Evolutionary conservation across 2,329 filamentous ascomycete genomes (phyloP).

Genomic region (Hawksworthiomyces lignivorus): DNA sequence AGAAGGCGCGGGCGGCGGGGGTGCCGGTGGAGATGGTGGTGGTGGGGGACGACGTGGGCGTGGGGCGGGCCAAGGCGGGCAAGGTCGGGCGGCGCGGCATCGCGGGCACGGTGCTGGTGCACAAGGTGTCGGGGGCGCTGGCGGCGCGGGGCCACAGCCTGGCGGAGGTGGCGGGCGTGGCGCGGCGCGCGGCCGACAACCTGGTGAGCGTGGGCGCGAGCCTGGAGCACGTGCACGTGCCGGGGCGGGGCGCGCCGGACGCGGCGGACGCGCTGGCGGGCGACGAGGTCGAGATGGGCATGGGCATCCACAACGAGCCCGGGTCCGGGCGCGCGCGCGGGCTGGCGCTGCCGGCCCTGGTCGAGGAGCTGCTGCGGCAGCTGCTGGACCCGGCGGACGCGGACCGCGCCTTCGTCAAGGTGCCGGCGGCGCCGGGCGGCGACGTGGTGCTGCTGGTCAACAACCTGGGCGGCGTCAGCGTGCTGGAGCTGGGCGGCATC

Average conservation of each 20-base stretch:
- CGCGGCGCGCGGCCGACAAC: slow-evolving; percentile 64
- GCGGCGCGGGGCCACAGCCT: slow-evolving; percentile 63
- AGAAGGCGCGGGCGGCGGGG: slow-evolving; percentile 79
- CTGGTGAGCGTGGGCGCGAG: slow-evolving; percentile 80
- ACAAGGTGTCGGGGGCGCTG: slow-evolving; percentile 81
- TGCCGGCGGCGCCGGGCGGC: slow-evolving; percentile 52
- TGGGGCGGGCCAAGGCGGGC: slow-evolving; percentile 72
- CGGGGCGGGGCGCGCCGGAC: slow-evolving; percentile 55
- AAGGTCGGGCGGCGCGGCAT: slow-evolving; percentile 90
- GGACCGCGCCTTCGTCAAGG: slow-evolving; percentile 62
- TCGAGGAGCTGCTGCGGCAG: slow-evolving; percentile 60
- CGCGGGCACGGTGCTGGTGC: slow-evolving; percentile 82
- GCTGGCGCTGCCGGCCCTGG: slow-evolving; percentile 45
- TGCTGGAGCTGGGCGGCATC: slow-evolving; percentile 65
- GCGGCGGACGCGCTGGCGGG: slow-evolving; percentile 47
- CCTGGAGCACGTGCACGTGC: slow-evolving; percentile 87
- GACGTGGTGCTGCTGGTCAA: slow-evolving; percentile 66
- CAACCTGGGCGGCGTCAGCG: slow-evolving; percentile 70
- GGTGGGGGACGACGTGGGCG: slow-evolving; percentile 85
- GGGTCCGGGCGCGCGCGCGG: slow-evolving; percentile 45
- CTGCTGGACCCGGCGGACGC: slow-evolving; percentile 58
- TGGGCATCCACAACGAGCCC: slow-evolving; percentile 71
- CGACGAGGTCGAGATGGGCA: slow-evolving; percentile 58
- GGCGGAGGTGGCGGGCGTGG: slow-evolving; percentile 64
- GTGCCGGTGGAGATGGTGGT: slow-evolving; percentile 80